Base-by-base conservation (phyloP, 352 stramenopile species). In the Globisporangium rhizosaccharum region DNA sequence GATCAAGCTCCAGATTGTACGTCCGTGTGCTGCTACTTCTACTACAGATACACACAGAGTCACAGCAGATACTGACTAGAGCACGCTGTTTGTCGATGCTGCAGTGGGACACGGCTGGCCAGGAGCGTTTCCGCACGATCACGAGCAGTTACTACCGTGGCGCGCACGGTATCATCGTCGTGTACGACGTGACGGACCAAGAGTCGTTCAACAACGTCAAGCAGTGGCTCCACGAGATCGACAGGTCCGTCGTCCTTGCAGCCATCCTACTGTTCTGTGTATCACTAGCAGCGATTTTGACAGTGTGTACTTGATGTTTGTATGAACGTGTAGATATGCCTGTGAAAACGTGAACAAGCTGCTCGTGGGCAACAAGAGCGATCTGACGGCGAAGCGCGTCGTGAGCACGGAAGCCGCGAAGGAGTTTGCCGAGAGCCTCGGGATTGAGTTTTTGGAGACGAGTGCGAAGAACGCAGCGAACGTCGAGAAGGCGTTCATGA, bases 91-190 rank as follows among this genome's bases (percentile, higher is more conserved):
- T 39, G 33, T 39, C 8, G 8, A 39, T 39, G 6, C 18, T 85
- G 51, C 59, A 92, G 81, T 99, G 97, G 97, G 97, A 99, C 79
- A 99, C 97, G 26, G 98, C 98, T 42, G 98, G 97, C 59, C 98
- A 99, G 81, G 98, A 99, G 74, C 92, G 97, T 65, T 99, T 99
- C 87, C 94, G 97, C 65, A 99, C 96, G 39, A 99, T 99, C 75
- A 99, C 98, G 57, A 98, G 88, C 67, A 96, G 80, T 39, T 99
- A 99, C 82, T 99, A 99, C 85, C 92, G 97, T 63, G 96, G 96
- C 63, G 97, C 97, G 18, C 94, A 99, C 72, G 98, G 98, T 48
- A 99, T 99, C 75, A 99, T 99, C 61, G 87, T 99, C 15, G 96
- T 99, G 62, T 99, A 99, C 75, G 97, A 99, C 67, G 95, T 99